These are phyloP conservation scores for Malus sieversii DNA, from an alignment of 306 rosid genomes.

Conservation along the genomic window DNA sequence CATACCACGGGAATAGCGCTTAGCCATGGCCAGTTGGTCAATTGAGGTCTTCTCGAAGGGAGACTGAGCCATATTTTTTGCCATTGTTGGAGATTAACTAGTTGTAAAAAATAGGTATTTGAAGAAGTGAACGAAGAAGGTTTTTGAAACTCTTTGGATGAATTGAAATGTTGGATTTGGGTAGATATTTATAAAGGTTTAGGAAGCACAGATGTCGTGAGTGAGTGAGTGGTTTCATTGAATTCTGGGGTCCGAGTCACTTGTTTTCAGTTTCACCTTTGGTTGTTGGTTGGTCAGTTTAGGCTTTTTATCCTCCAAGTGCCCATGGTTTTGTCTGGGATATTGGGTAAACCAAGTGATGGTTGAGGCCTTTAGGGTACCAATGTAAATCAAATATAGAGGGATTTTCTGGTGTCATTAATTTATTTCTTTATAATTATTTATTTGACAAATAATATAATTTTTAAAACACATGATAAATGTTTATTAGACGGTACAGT, in stretches of 20 bases:
- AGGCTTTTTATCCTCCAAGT: background rate
- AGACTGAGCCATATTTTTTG: constrained; percentile 48
- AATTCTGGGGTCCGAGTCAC: constrained; percentile 33
- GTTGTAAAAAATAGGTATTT: background rate
- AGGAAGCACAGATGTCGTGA: background rate
- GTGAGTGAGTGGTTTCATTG: constrained; percentile 47
- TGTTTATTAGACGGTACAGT: too few relatives aligned
- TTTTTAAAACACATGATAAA: background rate
- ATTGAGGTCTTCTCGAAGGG: constrained; percentile 52
- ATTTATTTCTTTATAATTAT: too few relatives aligned
- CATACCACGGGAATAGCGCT: constrained; percentile 65
- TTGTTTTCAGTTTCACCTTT: constrained; percentile 34
- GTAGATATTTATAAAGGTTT: constrained; percentile 34
- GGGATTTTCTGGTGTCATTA: background rate
- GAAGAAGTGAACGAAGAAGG: background rate
- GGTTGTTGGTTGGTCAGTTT: constrained; percentile 7
- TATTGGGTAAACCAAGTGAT: background rate
- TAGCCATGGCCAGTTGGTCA: constrained; percentile 87
- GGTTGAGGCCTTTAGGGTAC: background rate
- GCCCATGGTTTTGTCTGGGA: constrained; percentile 7
- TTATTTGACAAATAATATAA: too few relatives aligned
- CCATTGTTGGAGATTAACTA: constrained; percentile 29
- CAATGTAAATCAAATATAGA: background rate
- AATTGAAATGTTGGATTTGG: constrained; percentile 9
- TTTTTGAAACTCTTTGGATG: constrained; percentile 23